Conservation (phyloP, 805 yeast species). For the Komagataella mondaviorum region DNA sequence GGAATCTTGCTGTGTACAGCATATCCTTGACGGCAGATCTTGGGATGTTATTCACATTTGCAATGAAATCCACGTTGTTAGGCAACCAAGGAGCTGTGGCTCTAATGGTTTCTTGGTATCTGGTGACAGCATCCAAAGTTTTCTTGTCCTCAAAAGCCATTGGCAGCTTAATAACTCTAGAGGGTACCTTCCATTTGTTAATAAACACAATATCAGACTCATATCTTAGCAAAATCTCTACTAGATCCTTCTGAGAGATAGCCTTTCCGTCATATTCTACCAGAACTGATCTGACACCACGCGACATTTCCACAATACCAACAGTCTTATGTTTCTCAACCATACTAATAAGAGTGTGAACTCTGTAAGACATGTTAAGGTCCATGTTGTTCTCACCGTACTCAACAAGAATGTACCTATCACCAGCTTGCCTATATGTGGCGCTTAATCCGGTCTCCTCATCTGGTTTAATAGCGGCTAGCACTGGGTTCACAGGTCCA, state of each 20-base stretch:
- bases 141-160: constrained; percentile 93
- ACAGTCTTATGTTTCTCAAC: constrained; percentile 49
- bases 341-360: constrained; percentile 67
- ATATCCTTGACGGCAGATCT: constrained; percentile 69
- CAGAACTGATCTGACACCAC: constrained; percentile 91
- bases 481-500: constrained; percentile 55
- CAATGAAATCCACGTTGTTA: constrained; percentile 91
- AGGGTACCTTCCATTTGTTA: constrained; percentile 75
- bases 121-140: constrained; percentile 77
- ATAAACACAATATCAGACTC: constrained; percentile 65
- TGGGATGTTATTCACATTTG: constrained; percentile 65
- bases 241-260: constrained; percentile 46
- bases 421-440: constrained; percentile 94
- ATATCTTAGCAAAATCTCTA: constrained; percentile 54
- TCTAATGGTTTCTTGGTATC: constrained; percentile 90
- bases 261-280: constrained; percentile 64
- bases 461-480: constrained; percentile 35
- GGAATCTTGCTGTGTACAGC: constrained; percentile 79
- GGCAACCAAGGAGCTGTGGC: constrained; percentile 96
- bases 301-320: constrained; percentile 93
- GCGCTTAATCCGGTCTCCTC: constrained; percentile 48
- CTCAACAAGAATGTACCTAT: constrained; percentile 81
- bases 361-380: constrained; percentile 72
- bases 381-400: constrained; percentile 87
- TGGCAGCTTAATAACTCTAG: constrained; percentile 75